phyloP scores from a whole-genome alignment of 139 green algal species.

The Asterochloris sp. region DNA sequence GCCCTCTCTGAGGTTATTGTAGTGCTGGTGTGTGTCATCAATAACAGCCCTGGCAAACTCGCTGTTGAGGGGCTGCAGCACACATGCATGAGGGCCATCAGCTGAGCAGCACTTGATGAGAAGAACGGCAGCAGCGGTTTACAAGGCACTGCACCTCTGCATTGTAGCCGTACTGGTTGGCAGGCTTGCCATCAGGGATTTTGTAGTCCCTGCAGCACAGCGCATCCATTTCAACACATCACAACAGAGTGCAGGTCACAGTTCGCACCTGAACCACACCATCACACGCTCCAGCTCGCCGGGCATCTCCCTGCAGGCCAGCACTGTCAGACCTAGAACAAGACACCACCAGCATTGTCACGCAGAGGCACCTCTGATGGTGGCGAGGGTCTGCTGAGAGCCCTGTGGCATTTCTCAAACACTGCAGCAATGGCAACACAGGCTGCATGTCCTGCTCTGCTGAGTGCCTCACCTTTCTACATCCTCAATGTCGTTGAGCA shows the following conservation, averaged over 20 bases:
- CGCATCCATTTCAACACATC: too few species aligned
- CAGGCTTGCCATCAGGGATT: slow-evolving; percentile 95
- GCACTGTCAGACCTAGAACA: neutral
- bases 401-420: neutral
- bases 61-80: slow-evolving; percentile 67
- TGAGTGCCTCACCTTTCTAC: slow-evolving; percentile 76
- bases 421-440: neutral
- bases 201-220: slow-evolving; percentile 85
- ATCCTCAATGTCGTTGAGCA: slow-evolving; percentile 93
- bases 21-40: slow-evolving; percentile 53
- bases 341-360: neutral
- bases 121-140: neutral
- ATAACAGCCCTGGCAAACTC: slow-evolving; percentile 66
- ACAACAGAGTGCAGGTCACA: too few species aligned
- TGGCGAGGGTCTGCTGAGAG: too few species aligned
- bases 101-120: neutral
- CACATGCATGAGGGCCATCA: too few species aligned
- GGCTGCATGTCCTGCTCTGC: neutral
- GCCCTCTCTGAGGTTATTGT: slow-evolving; percentile 41
- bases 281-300: slow-evolving; percentile 90
- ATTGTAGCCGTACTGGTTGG: slow-evolving; percentile 92
- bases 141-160: slow-evolving; percentile 25
- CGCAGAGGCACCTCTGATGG: neutral
- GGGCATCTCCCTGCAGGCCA: slow-evolving; percentile 76
- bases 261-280: slow-evolving; percentile 83